Base-by-base conservation (phyloP, 1,139 yeast genomes). In the Saccharomycopsis crataegensis region DNA sequence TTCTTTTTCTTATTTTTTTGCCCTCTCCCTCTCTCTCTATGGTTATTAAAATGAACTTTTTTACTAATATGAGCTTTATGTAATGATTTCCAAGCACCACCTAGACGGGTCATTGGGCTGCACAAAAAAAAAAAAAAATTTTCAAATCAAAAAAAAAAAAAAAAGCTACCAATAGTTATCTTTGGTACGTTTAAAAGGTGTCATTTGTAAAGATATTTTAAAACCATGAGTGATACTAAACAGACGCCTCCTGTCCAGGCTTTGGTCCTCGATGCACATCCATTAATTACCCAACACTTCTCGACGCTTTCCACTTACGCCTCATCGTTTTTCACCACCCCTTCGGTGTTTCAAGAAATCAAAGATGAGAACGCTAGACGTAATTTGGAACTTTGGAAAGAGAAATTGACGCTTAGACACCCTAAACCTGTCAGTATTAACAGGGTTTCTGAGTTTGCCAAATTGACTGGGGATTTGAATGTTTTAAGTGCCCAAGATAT, bases 401-500 rank as follows among this genome's bases (percentile, higher is more conserved):
- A 83, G 52, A 59, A 58, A 3, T 62, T 76, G 12, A 70, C 73
- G 57, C 70, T 84, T 38, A 79, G 90, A 67, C 97, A 91, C 61
- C 99, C 99, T 2, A 79, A 76, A 57, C 74, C 79, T 6, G 81
- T 70, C 46, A 78, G 77, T 32, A 78, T 90, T 49, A 79, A 79
- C 58, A 78, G 78, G 57, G 96, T 90, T 11, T 73, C 78, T 11
- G 79, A 77, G 8, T 91, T 93, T 72, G 85, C 99, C 22, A 85
- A 80, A 64, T 72, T 85, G 54, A 91, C 99, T 0, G 99, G 99
- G 65, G 99, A 94, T 71, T 86, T 76, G 61, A 74, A 87, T 2
- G 98, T 93, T 4, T 75, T 94, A 58, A 88, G 96, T 59, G 79
- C 83, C 12, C 91, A 95, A 59, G 99, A 93, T 83, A 73, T 94